Evolutionary conservation across 2,329 filamentous ascomycete species (phyloP).

Genomic region (Bipolaris bicolor): DNA sequence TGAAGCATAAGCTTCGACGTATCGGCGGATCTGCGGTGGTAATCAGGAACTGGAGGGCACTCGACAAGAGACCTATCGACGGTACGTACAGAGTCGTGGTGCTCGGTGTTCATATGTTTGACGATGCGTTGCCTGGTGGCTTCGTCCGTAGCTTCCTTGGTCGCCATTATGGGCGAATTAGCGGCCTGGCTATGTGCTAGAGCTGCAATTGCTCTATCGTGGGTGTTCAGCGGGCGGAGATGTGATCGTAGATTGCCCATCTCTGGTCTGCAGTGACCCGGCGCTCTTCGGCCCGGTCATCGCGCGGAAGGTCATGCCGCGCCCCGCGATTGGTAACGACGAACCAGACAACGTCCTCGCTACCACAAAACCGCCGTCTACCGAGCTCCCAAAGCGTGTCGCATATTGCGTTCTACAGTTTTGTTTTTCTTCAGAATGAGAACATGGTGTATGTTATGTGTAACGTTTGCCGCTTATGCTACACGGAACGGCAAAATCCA

Average conservation of each 20-base stretch:
- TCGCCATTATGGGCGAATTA: slow-evolving; percentile 30
- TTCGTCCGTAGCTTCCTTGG: slow-evolving; percentile 50
- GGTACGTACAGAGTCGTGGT: slow-evolving; percentile 65
- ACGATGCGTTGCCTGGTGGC: slow-evolving; percentile 68
- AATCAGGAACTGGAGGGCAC: slow-evolving; percentile 9
- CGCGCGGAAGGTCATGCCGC: slow-evolving; percentile 15
- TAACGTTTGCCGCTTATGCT: background rate
- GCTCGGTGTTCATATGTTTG: slow-evolving; percentile 86
- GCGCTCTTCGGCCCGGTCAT: slow-evolving; percentile 11
- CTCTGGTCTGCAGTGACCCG: background rate
- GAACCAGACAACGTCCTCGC: slow-evolving; percentile 14
- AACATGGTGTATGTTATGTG: background rate
- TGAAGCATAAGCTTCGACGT: slow-evolving; percentile 73
- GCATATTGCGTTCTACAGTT: background rate
- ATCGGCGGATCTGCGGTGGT: slow-evolving; percentile 64
- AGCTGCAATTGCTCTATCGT: background rate
- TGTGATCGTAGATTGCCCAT: slow-evolving; percentile 8
- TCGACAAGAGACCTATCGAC: slow-evolving; percentile 1
- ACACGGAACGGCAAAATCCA: background rate
- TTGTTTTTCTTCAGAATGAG: background rate
- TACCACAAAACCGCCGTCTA: slow-evolving; percentile 16
- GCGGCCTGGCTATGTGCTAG: background rate
- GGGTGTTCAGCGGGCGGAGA: background rate
- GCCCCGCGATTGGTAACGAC: slow-evolving; percentile 11
- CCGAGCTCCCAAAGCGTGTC: background rate